These are phyloP conservation scores for Rhodosporidiobolus odoratus DNA, from an alignment of 768 basidiomycete species.

Conservation along the genomic window DNA sequence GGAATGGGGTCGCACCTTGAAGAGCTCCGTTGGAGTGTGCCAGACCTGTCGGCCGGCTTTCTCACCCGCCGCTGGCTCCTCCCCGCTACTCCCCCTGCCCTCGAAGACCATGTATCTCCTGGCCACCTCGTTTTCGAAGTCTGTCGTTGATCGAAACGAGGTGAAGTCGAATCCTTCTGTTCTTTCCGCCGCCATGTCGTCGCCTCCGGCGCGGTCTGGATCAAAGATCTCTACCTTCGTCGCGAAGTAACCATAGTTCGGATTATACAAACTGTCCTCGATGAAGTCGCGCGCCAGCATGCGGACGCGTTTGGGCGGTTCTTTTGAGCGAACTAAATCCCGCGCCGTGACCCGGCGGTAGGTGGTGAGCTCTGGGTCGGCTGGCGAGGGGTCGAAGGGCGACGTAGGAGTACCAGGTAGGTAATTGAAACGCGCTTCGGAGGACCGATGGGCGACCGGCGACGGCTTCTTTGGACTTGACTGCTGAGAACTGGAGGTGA, in stretches of 20 bases:
- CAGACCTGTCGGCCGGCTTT: constrained; percentile 84
- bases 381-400: constrained; percentile 47
- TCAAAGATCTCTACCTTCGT: constrained; percentile 84
- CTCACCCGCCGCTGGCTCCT: constrained; percentile 43
- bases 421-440: constrained; percentile 69
- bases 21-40: constrained; percentile 97
- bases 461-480: no score
- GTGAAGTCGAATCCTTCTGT: constrained; percentile 60
- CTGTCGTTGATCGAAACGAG: constrained; percentile 59
- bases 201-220: constrained; percentile 27
- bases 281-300: constrained; percentile 96
- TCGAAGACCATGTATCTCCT: constrained; percentile 69
- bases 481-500: no score
- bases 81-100: constrained; percentile 47
- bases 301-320: constrained; percentile 73
- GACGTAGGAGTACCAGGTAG: constrained; percentile 51
- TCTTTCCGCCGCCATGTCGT: constrained; percentile 48
- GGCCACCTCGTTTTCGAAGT: constrained; percentile 79
- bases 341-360: constrained; percentile 66
- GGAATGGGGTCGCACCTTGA: constrained; percentile 63
- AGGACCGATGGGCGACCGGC: background rate
- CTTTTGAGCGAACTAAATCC: constrained; percentile 55
- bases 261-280: constrained; percentile 94
- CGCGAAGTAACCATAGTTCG: constrained; percentile 93
- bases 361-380: constrained; percentile 19